These are phyloP conservation scores for Exserohilum rostratum DNA, from an alignment of 2,329 filamentous ascomycete species.

Conservation along the genomic window DNA sequence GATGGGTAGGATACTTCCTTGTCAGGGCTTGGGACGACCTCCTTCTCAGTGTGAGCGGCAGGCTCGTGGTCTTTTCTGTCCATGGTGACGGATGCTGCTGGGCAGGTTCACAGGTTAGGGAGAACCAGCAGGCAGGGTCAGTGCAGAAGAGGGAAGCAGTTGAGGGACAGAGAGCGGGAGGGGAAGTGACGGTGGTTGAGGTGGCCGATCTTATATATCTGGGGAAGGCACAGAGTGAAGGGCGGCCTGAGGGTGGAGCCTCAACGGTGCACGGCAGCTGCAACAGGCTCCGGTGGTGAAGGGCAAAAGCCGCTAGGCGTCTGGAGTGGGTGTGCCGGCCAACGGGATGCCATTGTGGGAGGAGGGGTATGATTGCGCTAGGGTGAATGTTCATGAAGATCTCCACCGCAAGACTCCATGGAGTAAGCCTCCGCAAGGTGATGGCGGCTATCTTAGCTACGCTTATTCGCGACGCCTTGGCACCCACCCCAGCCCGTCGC, in stretches of 20 bases:
- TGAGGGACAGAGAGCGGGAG: background rate
- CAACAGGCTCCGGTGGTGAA: conserved; percentile 1
- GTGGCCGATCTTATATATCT: conserved; percentile 14
- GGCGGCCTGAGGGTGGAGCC: conserved; percentile 16
- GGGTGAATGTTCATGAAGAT: conserved; percentile 8
- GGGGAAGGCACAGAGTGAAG: conserved; percentile 7
- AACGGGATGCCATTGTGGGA: conserved; percentile 5
- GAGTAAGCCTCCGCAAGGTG: conserved; percentile 12
- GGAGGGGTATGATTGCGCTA: conserved; percentile 11
- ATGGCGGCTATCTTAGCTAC: conserved; percentile 11
- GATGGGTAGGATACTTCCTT: conserved; percentile 5
- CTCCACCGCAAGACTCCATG: conserved; percentile 11
- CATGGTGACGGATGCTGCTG: conserved; percentile 3
- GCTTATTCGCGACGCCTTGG: conserved; percentile 4
- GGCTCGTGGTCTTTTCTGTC: conserved; percentile 9
- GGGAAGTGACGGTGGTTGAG: background rate
- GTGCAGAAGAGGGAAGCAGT: background rate
- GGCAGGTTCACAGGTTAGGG: background rate
- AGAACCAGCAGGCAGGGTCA: background rate
- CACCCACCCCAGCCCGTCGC: conserved; percentile 8
- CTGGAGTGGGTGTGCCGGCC: background rate
- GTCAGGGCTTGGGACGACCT: conserved; percentile 2
- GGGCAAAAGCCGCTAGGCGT: background rate
- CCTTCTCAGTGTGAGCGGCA: background rate
- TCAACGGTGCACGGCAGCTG: conserved; percentile 9